Evolutionary conservation across 306 rosid species (phyloP), one percentile per base, ranked within the genome.

Genomic region (Glycine tomentella): DNA sequence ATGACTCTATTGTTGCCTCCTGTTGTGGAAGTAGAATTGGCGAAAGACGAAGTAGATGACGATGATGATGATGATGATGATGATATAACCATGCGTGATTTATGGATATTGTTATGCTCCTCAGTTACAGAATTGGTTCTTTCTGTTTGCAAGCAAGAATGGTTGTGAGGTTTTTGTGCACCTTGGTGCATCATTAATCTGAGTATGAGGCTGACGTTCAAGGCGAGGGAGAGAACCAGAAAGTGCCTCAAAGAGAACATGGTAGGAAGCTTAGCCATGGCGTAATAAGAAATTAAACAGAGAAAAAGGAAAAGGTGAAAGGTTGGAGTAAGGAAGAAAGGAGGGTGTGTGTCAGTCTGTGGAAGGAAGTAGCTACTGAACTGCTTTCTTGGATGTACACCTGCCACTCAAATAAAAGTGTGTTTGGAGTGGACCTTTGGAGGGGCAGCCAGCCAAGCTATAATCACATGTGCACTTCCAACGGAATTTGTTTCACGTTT

Each of bases 161-260:
- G 20, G 20, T 3, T 52, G 20, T 51, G 80, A 9, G 81, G 56
- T 31, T 74, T 51, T 48, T 80, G 50, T 7, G 50, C 85, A 16
- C 56, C 68, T 51, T 87, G 84, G 56, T 67, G 64, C 44, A 87
- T 5, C 5, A 82, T 77, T 66, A 42, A 40, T 86, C 90, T 85
- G 38, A 90, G 59, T 53, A 90, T 83, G 65, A 92, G 78, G 81
- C 93, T 87, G 66, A 89, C 87, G 74, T 94, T 94, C 70, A 94
- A 79, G 59, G 96, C 98, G 7, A 94, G 83, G 0, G 98, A 94
- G 13, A 92, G 38, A 20, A 86, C 87, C 25, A 94, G 61, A 8
- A 88, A 82, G 89, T 89, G 87, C 44, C 77, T 87, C 72, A 83
- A 4, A 61, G 94, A 89, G 74, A 88, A 74, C 40, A 87, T 8